Evolutionary conservation across 176 grass and related monocot species (phyloP).

Genomic region (Oryza australiensis): DNA sequence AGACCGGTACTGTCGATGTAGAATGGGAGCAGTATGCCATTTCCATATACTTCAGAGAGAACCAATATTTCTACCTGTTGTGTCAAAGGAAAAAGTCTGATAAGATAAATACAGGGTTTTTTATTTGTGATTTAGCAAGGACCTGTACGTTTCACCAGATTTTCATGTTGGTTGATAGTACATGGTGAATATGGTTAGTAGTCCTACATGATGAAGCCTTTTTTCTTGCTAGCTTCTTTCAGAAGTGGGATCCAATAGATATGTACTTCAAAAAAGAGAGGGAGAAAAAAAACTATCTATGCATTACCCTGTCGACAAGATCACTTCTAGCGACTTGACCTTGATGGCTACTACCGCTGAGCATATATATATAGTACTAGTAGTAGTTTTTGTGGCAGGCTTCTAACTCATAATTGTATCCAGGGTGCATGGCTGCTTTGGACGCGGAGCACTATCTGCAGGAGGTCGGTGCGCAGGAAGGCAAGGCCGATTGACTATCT

Average conservation of each 20-base stretch:
- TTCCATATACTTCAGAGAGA: neutral
- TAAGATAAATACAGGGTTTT: neutral
- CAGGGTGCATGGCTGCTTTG: slow-evolving; percentile 93
- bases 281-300: neutral
- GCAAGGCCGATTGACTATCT: slow-evolving; percentile 67
- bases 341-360: neutral
- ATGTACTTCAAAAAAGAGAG: neutral
- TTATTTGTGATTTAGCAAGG: neutral
- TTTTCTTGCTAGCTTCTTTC: neutral
- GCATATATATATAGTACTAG: neutral
- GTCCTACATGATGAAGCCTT: neutral
- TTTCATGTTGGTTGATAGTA: neutral
- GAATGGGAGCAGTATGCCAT: neutral
- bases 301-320: neutral
- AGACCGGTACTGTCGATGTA: neutral
- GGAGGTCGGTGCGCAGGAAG: slow-evolving; percentile 67
- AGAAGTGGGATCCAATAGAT: neutral
- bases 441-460: slow-evolving; percentile 95
- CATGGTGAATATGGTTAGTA: neutral
- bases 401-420: neutral
- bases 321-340: neutral
- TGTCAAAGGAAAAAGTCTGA: neutral
- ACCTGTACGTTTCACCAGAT: neutral
- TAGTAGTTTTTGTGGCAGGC: neutral
- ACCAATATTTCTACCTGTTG: neutral